A percentile compares a stretch with the other conserved stretches of the same genome.
phyloP scores from a whole-genome alignment of 257 asterid genomes.

The Rubia yunnanensis region DNA sequence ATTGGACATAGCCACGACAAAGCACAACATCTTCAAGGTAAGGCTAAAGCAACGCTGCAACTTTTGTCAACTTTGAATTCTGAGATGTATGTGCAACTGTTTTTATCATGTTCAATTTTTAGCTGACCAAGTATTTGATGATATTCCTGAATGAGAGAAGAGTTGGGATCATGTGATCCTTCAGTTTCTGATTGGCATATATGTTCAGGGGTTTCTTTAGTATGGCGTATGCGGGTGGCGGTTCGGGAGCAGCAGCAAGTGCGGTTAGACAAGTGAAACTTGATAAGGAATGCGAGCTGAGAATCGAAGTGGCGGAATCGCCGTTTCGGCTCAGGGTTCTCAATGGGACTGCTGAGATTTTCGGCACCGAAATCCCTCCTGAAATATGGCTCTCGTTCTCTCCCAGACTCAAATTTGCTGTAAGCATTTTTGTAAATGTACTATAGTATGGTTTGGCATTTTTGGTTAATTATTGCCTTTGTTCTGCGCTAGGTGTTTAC shows the following conservation, averaged over 20 bases:
- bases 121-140: background rate
- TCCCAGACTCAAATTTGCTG: constrained; percentile 80
- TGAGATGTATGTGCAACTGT: background rate
- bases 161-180: background rate
- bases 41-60: background rate
- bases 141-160: background rate
- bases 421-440: constrained; percentile 16
- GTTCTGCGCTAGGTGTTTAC: constrained; percentile 61
- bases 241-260: constrained; percentile 34
- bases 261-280: constrained; percentile 67
- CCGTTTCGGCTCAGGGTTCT: constrained; percentile 79
- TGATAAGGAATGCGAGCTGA: constrained; percentile 85
- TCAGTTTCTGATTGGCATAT: background rate
- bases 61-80: background rate
- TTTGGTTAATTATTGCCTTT: background rate
- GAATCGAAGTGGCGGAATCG: constrained; percentile 73
- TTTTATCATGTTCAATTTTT: background rate
- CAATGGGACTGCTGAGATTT: constrained; percentile 78
- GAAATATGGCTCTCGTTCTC: constrained; percentile 71
- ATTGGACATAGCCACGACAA: background rate
- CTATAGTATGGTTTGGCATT: background rate
- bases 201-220: background rate
- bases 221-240: constrained; percentile 72
- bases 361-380: constrained; percentile 88
- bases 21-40: background rate